These are phyloP conservation scores for Macroventuria anomochaeta DNA, from an alignment of 2,329 filamentous ascomycete genomes.

Conservation along the genomic window DNA sequence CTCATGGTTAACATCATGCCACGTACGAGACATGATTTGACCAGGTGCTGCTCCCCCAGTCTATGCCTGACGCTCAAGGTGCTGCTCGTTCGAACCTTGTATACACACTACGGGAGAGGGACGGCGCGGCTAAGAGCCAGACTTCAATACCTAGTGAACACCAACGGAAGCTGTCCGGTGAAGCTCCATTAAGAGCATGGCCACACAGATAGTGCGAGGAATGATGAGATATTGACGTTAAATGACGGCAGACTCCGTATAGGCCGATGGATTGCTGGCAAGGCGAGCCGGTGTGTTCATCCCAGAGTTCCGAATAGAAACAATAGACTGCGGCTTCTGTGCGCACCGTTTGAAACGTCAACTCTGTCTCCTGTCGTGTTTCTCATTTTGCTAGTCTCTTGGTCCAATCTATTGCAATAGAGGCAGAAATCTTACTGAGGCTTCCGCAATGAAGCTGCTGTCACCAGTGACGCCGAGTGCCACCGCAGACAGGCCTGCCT, in stretches of 20 bases:
- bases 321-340: neutral
- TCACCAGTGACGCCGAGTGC: conserved; percentile 14
- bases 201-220: neutral
- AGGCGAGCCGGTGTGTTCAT: neutral
- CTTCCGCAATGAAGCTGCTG: conserved; percentile 11
- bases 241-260: neutral
- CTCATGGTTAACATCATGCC: neutral
- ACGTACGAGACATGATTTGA: neutral
- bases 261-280: neutral
- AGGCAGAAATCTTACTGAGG: neutral
- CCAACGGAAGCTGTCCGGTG: neutral
- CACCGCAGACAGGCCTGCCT: conserved; percentile 7
- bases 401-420: conserved; percentile 1
- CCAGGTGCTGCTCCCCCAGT: neutral
- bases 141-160: neutral
- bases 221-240: neutral
- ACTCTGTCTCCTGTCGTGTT: neutral
- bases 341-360: neutral
- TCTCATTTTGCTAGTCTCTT: neutral
- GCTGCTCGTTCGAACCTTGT: neutral
- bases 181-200: neutral
- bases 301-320: neutral
- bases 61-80: neutral
- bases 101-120: neutral
- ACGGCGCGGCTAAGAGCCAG: neutral